phyloP scores from a whole-genome alignment of 2,329 filamentous ascomycete species.

The Pleomassaria siparia region DNA sequence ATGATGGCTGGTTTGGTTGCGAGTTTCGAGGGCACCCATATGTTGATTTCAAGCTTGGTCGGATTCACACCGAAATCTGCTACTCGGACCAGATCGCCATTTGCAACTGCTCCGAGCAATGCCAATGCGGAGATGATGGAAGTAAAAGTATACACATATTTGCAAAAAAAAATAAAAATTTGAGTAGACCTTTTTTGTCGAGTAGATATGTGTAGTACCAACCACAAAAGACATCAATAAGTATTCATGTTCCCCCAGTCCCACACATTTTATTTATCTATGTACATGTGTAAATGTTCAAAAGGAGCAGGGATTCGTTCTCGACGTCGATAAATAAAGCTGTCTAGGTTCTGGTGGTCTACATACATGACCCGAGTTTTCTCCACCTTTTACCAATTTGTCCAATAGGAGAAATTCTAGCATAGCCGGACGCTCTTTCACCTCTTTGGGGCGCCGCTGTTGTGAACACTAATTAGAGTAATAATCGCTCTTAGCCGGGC shows the following conservation, averaged over 20 bases:
- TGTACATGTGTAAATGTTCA: background rate
- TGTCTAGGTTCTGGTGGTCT: background rate
- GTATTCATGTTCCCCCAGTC: background rate
- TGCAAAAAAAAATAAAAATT: too few species aligned
- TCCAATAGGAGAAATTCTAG: background rate
- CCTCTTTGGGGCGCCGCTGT: background rate
- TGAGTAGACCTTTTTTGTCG: background rate
- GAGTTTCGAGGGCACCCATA: conserved; percentile 47
- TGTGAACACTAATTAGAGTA: background rate
- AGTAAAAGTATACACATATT: background rate
- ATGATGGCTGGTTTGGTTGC: conserved; percentile 50
- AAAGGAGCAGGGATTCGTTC: background rate
- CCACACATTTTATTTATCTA: background rate
- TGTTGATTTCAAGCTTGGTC: conserved; percentile 53
- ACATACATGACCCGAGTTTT: background rate
- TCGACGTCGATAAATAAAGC: background rate
- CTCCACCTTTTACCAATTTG: background rate
- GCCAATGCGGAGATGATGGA: background rate
- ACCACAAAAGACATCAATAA: background rate
- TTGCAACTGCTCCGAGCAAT: background rate
- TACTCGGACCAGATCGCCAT: conserved; percentile 28
- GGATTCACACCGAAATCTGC: conserved; percentile 47
- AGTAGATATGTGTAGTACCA: background rate
- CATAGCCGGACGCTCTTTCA: background rate
- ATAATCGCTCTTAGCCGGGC: background rate